phyloP scores from a whole-genome alignment of 164 flowering plant genomes.

The Taxillus chinensis region DNA sequence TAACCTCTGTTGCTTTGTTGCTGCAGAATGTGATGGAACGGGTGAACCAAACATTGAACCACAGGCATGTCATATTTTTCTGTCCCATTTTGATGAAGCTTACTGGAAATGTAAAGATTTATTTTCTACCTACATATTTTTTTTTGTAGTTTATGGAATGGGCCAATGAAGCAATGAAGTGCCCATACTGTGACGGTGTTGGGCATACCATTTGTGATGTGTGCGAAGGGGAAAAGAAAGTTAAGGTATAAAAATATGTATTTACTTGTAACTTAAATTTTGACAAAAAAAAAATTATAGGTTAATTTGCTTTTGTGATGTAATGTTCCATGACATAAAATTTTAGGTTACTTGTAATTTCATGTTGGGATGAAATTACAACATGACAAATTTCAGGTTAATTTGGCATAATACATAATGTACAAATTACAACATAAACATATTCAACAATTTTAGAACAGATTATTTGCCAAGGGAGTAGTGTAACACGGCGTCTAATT shows the following conservation, averaged over 20 bases:
- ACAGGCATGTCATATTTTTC: conserved; percentile 35
- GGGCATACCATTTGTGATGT: conserved; percentile 66
- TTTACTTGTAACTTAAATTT: too few relatives aligned
- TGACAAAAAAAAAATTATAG: too few relatives aligned
- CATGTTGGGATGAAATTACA: too few relatives aligned
- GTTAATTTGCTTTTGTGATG: too few relatives aligned
- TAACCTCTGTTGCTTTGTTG: conserved; percentile 4
- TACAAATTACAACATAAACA: too few relatives aligned
- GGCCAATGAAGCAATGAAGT: conserved; percentile 67
- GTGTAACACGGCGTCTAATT: too few relatives aligned
- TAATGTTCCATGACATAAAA: too few relatives aligned
- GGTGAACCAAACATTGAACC: conserved; percentile 88
- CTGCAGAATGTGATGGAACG: conserved; percentile 91
- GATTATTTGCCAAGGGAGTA: too few relatives aligned
- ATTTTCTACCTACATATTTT: background rate
- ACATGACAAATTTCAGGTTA: too few relatives aligned
- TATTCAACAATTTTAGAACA: too few relatives aligned
- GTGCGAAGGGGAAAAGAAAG: conserved; percentile 40
- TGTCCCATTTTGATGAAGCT: background rate
- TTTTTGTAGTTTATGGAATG: conserved; percentile 82
- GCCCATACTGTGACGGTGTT: conserved; percentile 86
- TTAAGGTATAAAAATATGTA: background rate
- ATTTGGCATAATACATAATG: too few relatives aligned
- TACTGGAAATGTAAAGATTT: background rate
- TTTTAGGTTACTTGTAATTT: too few relatives aligned